phyloP scores from a whole-genome alignment of 108 stramenopile genomes.

The Schizochytrium sp. region DNA sequence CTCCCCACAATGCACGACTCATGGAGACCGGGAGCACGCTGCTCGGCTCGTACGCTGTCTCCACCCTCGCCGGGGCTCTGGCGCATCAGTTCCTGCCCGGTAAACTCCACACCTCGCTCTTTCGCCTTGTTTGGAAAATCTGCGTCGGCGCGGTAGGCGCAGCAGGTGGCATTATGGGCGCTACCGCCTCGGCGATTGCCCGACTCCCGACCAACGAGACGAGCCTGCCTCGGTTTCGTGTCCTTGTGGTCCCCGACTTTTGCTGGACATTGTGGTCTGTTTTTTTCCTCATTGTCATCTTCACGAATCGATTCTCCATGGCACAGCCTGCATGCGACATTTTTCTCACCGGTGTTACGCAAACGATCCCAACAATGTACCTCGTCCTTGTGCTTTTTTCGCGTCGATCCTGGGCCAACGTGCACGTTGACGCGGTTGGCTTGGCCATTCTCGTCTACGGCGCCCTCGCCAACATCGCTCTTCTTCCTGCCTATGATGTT shows the following conservation, averaged over 20 bases:
- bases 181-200: conserved; percentile 35
- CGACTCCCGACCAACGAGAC: not conserved
- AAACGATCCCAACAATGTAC: conserved; percentile 62
- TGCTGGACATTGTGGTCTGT: conserved; percentile 62
- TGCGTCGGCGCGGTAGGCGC: conserved; percentile 68
- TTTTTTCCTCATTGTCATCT: conserved; percentile 43
- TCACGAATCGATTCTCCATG: conserved; percentile 54
- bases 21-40: conserved; percentile 25
- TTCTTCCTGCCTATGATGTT: conserved; percentile 70
- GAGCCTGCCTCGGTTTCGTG: not conserved
- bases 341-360: conserved; percentile 71
- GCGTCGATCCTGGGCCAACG: not conserved
- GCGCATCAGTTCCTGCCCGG: conserved; percentile 55
- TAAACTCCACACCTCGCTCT: conserved; percentile 48
- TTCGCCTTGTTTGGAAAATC: conserved; percentile 63
- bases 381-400: conserved; percentile 30
- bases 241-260: conserved; percentile 29
- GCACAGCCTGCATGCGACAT: conserved; percentile 80
- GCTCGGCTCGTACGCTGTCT: conserved; percentile 52
- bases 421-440: not conserved
- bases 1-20: not conserved
- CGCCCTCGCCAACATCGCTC: conserved; percentile 64
- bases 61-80: conserved; percentile 57
- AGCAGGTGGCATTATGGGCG: conserved; percentile 64
- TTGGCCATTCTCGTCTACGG: conserved; percentile 49